Percentiles rank a stretch among this genome's conserved stretches.
These are phyloP conservation scores for Austroboletus eburneus DNA, from an alignment of 768 basidiomycete species.

Conservation along the genomic window DNA sequence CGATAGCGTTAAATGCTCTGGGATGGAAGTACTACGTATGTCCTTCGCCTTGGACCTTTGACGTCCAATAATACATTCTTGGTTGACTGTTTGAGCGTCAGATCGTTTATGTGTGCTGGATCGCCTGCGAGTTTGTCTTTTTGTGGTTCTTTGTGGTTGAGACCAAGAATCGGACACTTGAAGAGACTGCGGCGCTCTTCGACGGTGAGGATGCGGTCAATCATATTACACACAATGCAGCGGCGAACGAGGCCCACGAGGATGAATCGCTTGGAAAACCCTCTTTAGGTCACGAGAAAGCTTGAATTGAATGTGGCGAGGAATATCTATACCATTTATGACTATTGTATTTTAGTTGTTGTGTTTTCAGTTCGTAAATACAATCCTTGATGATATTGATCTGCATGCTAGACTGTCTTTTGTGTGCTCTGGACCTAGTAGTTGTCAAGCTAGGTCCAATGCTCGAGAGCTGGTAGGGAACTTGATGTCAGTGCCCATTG, in stretches of 20 bases:
- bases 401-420: too few relatives aligned
- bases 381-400: too few relatives aligned
- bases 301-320: too few relatives aligned
- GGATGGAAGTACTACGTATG: constrained; percentile 75
- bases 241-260: constrained; percentile 12
- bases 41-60: neutral
- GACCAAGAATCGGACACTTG: constrained; percentile 69
- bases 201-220: constrained; percentile 58
- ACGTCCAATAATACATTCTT: too few relatives aligned
- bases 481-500: too few relatives aligned
- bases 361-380: too few relatives aligned
- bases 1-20: constrained; percentile 61
- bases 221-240: constrained; percentile 28
- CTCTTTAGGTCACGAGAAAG: too few relatives aligned
- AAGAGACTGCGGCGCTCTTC: constrained; percentile 80
- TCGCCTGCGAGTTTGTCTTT: constrained; percentile 61
- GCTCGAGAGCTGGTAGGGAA: too few relatives aligned
- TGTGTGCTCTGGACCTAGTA: too few relatives aligned
- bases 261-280: neutral
- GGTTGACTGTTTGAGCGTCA: neutral
- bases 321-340: too few relatives aligned
- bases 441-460: too few relatives aligned
- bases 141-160: constrained; percentile 66
- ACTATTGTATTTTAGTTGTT: too few relatives aligned
- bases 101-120: constrained; percentile 70